Base-by-base conservation (phyloP, 805 yeast species). In the Pichia paraexigua region DNA sequence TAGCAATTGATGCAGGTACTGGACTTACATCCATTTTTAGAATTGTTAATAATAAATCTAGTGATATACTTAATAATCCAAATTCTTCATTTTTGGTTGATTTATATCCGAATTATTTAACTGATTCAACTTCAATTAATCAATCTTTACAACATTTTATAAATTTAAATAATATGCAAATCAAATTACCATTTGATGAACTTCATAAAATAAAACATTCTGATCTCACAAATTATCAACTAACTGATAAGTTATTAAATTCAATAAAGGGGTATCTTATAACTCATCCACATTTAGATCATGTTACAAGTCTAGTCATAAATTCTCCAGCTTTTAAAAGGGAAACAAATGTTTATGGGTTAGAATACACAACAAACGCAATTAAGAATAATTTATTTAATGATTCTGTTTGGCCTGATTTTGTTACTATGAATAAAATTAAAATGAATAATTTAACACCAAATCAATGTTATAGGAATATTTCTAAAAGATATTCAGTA, bases 201-300 rank as follows among this genome's bases (percentile, higher is more conserved):
- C 10, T 22, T 5, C 20, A 46, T 24, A 7, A 17, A 13, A 24
- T 2, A 11, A n/a, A 35, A 21, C 35, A 13, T 13, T 21, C 9
- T 9, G 27, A 32, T 15, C 22, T 41, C 15, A 41, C 49, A 43
- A 24, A 37, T 28, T 17, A 25, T 30, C 50, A 41, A 43, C 7
- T 46, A 15, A 25, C 54, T 12, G 41, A 48, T 41, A 42, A 32
- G 4, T 41, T 81, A 6, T 64, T 73, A 30, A 65, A 67, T 6
- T 56, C 64, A 8, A 62, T 82, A 2, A 61, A 68, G 9, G 69
- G 69, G 32, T 79, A 75, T 56, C 69, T 83, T 46, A 75, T 90
- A 27, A 79, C 96, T 0, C 97, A 90, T 65, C 79, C 92, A 0
- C 97, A 90, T 66, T 62, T 90, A 48, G 97, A 90, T 64, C 97